Base-by-base conservation (phyloP, 306 rosid genomes). In the Oemleria cerasiformis region DNA sequence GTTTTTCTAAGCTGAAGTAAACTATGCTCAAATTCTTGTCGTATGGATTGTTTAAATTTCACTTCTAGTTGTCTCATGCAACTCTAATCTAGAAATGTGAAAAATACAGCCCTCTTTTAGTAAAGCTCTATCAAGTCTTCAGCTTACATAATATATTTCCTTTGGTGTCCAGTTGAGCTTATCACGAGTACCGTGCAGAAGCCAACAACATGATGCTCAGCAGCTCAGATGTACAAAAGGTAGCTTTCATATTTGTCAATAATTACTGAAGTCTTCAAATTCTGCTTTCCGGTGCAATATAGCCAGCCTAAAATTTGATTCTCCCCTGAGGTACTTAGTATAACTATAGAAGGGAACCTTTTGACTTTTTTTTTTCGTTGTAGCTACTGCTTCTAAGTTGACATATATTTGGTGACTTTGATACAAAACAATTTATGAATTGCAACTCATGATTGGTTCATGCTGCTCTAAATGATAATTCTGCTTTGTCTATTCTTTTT, bases 161-260 rank as follows among this genome's bases (percentile, higher is more conserved):
- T 78, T 73, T 73, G 70, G 66, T 86, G 65, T 78, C 70, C 92
- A 94, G 98, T 69, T 85, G 74, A 83, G 82, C 72, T 79, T 84
- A 57, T 79, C 96, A 30, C 88, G 25, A 70, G 72, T 82, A 57
- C 77, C 67, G 72, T 78, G 80, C 68, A 70, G 69, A 58, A 78
- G 78, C 78, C 86, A 75, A 65, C 83, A 77, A 73, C 77, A 67
- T 61, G 82, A 67, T 72, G 75, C 77, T 79, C 86, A 77, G 73
- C 81, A 76, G 74, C 80, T 68, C 66, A 77, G 79, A 80, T 79
- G 70, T 74, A 57, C 77, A 63, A 80, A 83, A 86, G 94, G 98
- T 94, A 82, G 67, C 73, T 81, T 73, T 68, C 74, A 64, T 79
- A 57, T 77, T 38, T 75, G 41, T 71, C 42, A 45, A 72, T 66